Evolutionary conservation across 1,284 basidiomycete species (phyloP).

Genomic region (Boletus calvinii): DNA sequence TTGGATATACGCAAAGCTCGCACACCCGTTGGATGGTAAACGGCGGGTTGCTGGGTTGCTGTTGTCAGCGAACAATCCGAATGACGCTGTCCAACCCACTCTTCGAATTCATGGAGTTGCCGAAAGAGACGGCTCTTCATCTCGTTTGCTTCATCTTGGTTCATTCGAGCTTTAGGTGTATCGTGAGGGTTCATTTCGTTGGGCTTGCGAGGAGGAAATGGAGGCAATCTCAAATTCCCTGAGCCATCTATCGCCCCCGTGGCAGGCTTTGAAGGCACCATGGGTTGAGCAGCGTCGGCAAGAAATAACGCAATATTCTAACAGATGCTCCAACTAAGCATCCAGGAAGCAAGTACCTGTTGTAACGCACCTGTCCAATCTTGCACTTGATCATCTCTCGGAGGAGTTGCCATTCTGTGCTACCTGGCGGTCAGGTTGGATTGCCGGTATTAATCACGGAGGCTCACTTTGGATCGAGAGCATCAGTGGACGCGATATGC

Average conservation of each 20-base stretch:
- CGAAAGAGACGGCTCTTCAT: constrained; percentile 59
- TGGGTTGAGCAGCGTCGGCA: constrained; percentile 37
- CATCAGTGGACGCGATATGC: constrained; percentile 67
- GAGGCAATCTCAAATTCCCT: constrained; percentile 76
- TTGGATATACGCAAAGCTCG: constrained; percentile 77
- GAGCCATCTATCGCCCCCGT: constrained; percentile 31
- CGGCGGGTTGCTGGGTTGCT: constrained; percentile 58
- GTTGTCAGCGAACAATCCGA: constrained; percentile 13
- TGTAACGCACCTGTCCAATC: constrained; percentile 53
- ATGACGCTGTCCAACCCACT: constrained; percentile 46
- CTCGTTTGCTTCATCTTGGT: constrained; percentile 59
- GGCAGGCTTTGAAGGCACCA: constrained; percentile 19
- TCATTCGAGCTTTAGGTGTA: constrained; percentile 60
- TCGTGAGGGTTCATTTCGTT: constrained; percentile 51
- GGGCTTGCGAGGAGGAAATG: constrained; percentile 67
- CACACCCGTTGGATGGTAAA: constrained; percentile 93
- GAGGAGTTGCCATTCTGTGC: constrained; percentile 73
- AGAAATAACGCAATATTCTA: constrained; percentile 64
- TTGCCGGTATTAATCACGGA: not conserved
- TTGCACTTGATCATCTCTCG: constrained; percentile 72
- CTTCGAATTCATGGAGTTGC: constrained; percentile 76
- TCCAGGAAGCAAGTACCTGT: not conserved
- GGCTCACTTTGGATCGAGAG: constrained; percentile 59
- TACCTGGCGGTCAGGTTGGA: constrained; percentile 34
- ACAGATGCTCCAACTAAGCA: not conserved